Base-by-base conservation (phyloP, 2,329 filamentous ascomycete species). In the Hyphodiscus sp. region DNA sequence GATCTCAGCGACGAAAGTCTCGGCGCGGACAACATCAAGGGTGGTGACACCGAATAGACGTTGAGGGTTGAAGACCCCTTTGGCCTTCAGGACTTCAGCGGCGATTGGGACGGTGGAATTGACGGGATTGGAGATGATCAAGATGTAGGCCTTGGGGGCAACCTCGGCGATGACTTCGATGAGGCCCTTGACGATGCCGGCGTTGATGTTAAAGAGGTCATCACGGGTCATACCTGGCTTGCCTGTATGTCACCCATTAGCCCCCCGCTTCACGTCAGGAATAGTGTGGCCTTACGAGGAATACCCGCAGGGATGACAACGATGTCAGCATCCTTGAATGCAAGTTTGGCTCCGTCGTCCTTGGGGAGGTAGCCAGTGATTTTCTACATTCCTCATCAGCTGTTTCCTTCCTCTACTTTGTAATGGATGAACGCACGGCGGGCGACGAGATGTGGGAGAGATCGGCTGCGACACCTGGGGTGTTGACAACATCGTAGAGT, bases 171-270 rank as follows among this genome's bases (percentile, higher is more conserved):
- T 83, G 50, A 88, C 85, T 79, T 95, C 87, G 66, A 95, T 86
- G 63, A 99, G 81, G 65, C 89, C 91, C 76, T 94, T 90, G 70
- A 99, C 94, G 69, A 99, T 99, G 67, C 91, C 89, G 57, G 94
- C 94, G 73, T 99, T 99, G 81, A 96, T 96, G 78, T 96, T 96
- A 87, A 99, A 99, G 56, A 99, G 89, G 71, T 97, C 94, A 68
- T 99, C 94, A 77, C 94, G 91, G 74, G 89, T 96, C 94, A 99
- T 99, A 68, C 94, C 94, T 67, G 94, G 94, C 82, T 97, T 97
- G 76, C 92, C 92, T 96, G 61, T 55, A 26, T 38, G 4, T 38
- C 4, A 13, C 13, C 33, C 33, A 13, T 38, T 38, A 38, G 11
- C 33, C 11, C 33, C 11, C 5, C 2, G 2, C 16, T n/a, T 15